Evolutionary conservation across 2,329 filamentous ascomycete genomes (phyloP).

Genomic region (Neospermospora avenae): DNA sequence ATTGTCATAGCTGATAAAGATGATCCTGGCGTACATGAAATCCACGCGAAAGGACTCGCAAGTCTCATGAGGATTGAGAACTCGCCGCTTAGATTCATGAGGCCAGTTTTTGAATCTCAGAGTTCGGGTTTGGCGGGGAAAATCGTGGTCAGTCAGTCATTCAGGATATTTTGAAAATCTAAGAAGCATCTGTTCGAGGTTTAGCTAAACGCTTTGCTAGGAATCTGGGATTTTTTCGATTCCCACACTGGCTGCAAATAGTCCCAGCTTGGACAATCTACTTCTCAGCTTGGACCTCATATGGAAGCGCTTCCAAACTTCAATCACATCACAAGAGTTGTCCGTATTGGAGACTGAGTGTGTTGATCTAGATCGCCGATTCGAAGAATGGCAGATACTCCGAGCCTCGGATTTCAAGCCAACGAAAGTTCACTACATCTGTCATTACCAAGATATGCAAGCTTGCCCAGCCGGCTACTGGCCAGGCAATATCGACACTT

Average conservation of each 20-base stretch:
- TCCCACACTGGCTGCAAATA: background rate
- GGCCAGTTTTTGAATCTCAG: background rate
- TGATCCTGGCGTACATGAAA: slow-evolving; percentile 16
- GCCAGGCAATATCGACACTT: slow-evolving; percentile 55
- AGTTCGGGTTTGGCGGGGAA: background rate
- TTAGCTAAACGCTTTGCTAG: background rate
- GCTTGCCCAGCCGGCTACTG: slow-evolving; percentile 45
- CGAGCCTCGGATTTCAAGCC: slow-evolving; percentile 19
- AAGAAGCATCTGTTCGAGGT: background rate
- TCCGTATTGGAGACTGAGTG: slow-evolving; percentile 7
- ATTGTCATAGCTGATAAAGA: slow-evolving; percentile 18
- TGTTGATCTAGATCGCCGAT: slow-evolving; percentile 2
- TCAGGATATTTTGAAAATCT: background rate
- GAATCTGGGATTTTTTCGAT: slow-evolving; percentile 8
- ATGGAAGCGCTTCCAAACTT: slow-evolving; percentile 1
- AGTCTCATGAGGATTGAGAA: slow-evolving; percentile 12
- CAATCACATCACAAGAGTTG: background rate
- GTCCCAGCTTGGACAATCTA: slow-evolving; percentile 7
- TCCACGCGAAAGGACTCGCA: slow-evolving; percentile 23
- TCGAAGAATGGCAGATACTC: slow-evolving; percentile 19
- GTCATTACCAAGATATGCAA: background rate
- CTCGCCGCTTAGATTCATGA: slow-evolving; percentile 12
- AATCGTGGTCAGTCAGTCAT: background rate
- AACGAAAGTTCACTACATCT: background rate
- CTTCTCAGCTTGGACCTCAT: slow-evolving; percentile 1